Percentiles rank a stretch among this genome's conserved stretches.
phyloP scores from a whole-genome alignment of 352 stramenopile species.

The Phytophthora vignae region DNA sequence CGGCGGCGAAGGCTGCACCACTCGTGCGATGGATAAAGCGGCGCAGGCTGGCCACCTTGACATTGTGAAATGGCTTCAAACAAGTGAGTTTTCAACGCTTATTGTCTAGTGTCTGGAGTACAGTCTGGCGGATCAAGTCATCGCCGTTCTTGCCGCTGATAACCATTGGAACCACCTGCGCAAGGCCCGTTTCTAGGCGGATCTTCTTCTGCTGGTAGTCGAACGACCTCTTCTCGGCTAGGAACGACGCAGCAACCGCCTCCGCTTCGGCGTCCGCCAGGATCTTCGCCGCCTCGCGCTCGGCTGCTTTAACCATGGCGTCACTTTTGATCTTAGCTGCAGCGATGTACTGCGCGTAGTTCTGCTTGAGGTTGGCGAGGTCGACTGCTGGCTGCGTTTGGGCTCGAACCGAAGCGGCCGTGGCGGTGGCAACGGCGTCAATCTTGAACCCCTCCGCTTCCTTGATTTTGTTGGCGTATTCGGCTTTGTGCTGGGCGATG shows the following conservation, averaged over 20 bases:
- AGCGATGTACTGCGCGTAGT: slow-evolving; percentile 67
- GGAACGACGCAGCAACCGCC: slow-evolving; percentile 48
- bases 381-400: slow-evolving; percentile 60
- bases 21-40: not conserved
- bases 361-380: slow-evolving; percentile 50
- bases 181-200: slow-evolving; percentile 58
- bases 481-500: slow-evolving; percentile 58
- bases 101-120: slow-evolving; percentile 56
- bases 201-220: slow-evolving; percentile 79
- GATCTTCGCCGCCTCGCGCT: slow-evolving; percentile 55
- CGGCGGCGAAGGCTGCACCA: not conserved
- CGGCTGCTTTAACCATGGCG: slow-evolving; percentile 63
- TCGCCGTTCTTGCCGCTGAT: slow-evolving; percentile 86
- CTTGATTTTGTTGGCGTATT: slow-evolving; percentile 65
- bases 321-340: slow-evolving; percentile 67
- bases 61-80: not conserved
- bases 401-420: slow-evolving; percentile 52
- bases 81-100: too few relatives aligned
- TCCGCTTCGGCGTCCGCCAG: slow-evolving; percentile 57
- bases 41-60: not conserved
- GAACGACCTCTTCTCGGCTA: slow-evolving; percentile 73
- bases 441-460: slow-evolving; percentile 66
- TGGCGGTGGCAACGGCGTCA: slow-evolving; percentile 56
- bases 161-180: slow-evolving; percentile 63
- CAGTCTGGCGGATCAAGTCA: slow-evolving; percentile 71